Evolutionary conservation across 1,284 basidiomycete genomes (phyloP), one percentile per base, ranked within the genome.

Genomic region (Ceratobasidium sp.): DNA sequence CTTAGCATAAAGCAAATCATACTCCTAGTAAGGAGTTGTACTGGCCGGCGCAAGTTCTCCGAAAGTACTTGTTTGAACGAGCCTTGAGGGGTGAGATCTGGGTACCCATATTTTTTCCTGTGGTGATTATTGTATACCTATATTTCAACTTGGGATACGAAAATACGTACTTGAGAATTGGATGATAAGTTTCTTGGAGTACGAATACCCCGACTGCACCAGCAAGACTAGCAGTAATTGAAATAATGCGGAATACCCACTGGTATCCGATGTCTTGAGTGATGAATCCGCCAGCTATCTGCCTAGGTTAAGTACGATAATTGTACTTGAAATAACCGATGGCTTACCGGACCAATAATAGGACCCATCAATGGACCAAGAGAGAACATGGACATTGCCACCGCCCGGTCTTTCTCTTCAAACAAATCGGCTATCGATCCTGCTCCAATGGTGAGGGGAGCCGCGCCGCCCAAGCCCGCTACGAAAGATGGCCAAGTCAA

Each of bases 361-460:
- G 58, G 70, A 77, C 85, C 87, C 40, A 88, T 78, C n/a, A 89
- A 81, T 22, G 87, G 87, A 0, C 87, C 87, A 2, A 89, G 75
- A 68, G 81, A 84, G 75, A 84, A 89, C 4, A 88, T 73, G 2
- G 87, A 86, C 87, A 90, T 89, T 0, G 87, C 87, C 2, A 81
- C 81, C 0, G 87, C 87, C 49, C 87, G 81, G 57, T 89, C 86
- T 25, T 80, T 80, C 68, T 86, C 85, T 0, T 84, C 81, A 68
- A 89, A 90, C 13, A 89, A 71, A 74, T 90, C 87, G 35, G 83
- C 82, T 29, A 89, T 79, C 12, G 82, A 82, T 4, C 87, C 87
- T 55, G 85, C 87, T 69, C 88, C 87, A 67, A 82, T 81, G 0
- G 87, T 86, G 29, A 88, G 81, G 0, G 88, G 86, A 1, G 86